phyloP scores from a whole-genome alignment of 2,329 filamentous ascomycete species.

The Chalaropsis ovoidea region DNA sequence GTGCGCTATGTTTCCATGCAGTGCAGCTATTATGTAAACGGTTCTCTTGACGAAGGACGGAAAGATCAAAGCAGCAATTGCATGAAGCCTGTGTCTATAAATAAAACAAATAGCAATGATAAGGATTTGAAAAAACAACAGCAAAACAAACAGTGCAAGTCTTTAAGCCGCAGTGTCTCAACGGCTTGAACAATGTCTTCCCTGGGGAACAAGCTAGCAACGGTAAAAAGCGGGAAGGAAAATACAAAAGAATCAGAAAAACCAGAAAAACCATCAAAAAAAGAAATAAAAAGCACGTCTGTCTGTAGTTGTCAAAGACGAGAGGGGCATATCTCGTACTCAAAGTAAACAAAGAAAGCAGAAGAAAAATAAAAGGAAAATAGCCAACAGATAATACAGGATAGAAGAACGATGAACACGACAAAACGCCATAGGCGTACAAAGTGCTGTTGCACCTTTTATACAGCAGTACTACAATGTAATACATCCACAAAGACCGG shows the following conservation, averaged over 20 bases:
- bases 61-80: neutral
- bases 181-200: neutral
- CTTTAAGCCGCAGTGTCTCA: neutral
- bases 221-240: neutral
- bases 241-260: neutral
- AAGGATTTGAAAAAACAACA: neutral
- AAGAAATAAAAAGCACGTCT: neutral
- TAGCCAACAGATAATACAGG: conserved; percentile 1
- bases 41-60: neutral
- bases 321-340: conserved; percentile 19
- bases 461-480: too few species aligned
- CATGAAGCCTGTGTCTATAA: neutral
- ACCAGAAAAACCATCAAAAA: too few species aligned
- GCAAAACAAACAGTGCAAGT: neutral
- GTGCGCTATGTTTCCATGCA: neutral
- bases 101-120: neutral
- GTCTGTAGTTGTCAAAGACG: neutral
- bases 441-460: too few species aligned
- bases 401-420: conserved; percentile 21
- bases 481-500: too few species aligned
- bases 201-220: neutral
- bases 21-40: neutral
- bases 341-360: conserved; percentile 13
- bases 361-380: conserved; percentile 1
- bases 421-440: conserved; percentile 21